Percentiles rank a stretch among this genome's conserved stretches.
Evolutionary conservation across 768 basidiomycete species (phyloP).

Genomic region (Lactarius evosmus): DNA sequence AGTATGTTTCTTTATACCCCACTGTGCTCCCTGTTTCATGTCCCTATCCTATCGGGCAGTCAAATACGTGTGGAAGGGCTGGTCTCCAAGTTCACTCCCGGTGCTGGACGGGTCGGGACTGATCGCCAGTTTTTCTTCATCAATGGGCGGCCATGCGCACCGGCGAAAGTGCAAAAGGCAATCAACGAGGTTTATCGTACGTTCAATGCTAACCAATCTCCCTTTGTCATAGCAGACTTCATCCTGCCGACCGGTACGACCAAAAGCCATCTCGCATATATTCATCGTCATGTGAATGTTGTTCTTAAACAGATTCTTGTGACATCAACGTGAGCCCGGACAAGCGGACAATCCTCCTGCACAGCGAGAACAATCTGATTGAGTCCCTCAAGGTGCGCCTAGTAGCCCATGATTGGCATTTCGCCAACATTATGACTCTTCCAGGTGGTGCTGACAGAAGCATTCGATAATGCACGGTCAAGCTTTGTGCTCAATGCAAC

Average conservation of each 20-base stretch:
- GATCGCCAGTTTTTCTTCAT: slow-evolving; percentile 93
- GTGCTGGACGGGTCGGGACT: slow-evolving; percentile 68
- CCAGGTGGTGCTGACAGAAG: slow-evolving; percentile 20
- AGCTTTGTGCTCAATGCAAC: slow-evolving; percentile 27
- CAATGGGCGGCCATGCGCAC: slow-evolving; percentile 85
- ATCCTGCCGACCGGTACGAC: slow-evolving; percentile 70
- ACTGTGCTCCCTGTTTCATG: slow-evolving; percentile 9
- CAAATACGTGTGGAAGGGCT: slow-evolving; percentile 67
- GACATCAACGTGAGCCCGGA: slow-evolving; percentile 97
- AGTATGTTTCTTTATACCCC: slow-evolving; percentile 7
- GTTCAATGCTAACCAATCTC: slow-evolving; percentile 72
- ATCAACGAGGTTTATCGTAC: slow-evolving; percentile 91
- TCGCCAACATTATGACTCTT: not conserved
- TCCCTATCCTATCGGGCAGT: slow-evolving; percentile 24
- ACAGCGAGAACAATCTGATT: slow-evolving; percentile 80
- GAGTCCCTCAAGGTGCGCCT: slow-evolving; percentile 65
- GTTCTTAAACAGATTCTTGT: slow-evolving; percentile 52
- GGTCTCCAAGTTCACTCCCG: slow-evolving; percentile 76
- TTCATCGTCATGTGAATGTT: slow-evolving; percentile 3
- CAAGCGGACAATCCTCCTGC: slow-evolving; percentile 91
- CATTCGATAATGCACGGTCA: slow-evolving; percentile 22
- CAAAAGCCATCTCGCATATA: not conserved
- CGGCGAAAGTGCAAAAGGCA: slow-evolving; percentile 78
- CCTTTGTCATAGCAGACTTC: slow-evolving; percentile 83
- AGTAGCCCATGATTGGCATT: not conserved